These are phyloP conservation scores for Xylariaceae sp. DNA, from an alignment of 2,329 filamentous ascomycete species.

Conservation along the genomic window DNA sequence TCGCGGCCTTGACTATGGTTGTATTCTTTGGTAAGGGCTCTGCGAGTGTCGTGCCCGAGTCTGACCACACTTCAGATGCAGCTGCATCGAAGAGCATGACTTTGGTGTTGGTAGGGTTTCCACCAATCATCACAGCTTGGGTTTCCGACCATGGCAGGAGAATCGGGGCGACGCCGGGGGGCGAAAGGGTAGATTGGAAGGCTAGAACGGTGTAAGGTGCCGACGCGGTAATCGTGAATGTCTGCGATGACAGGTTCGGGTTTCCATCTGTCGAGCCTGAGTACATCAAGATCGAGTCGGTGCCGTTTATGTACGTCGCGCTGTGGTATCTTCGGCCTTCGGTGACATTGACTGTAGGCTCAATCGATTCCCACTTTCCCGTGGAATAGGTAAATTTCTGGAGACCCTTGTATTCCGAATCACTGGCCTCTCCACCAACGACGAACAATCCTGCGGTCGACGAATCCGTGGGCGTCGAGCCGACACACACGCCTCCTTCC, in stretches of 20 bases:
- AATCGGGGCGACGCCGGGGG: slow-evolving; percentile 63
- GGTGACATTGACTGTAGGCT: slow-evolving; percentile 44
- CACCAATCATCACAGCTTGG: slow-evolving; percentile 71
- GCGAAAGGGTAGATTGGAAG: slow-evolving; percentile 51
- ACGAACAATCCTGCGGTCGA: slow-evolving; percentile 67
- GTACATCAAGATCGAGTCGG: slow-evolving; percentile 73
- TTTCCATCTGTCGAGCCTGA: slow-evolving; percentile 65
- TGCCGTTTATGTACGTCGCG: slow-evolving; percentile 67
- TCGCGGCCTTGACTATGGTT: slow-evolving; percentile 51
- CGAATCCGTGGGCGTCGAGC: slow-evolving; percentile 56
- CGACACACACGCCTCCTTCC: slow-evolving; percentile 72
- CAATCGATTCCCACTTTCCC: slow-evolving; percentile 47
- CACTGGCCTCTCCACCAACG: slow-evolving; percentile 65
- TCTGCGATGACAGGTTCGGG: slow-evolving; percentile 60
- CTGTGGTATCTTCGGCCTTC: slow-evolving; percentile 71
- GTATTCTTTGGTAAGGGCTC: slow-evolving; percentile 56
- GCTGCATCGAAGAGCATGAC: slow-evolving; percentile 67
- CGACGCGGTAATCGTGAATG: slow-evolving; percentile 66
- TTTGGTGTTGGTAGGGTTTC: slow-evolving; percentile 58
- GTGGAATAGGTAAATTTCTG: slow-evolving; percentile 61
- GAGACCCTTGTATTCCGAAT: slow-evolving; percentile 64
- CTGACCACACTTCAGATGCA: slow-evolving; percentile 47
- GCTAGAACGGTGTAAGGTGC: slow-evolving; percentile 61
- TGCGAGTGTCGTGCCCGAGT: slow-evolving; percentile 61
- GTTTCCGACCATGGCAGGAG: slow-evolving; percentile 70